These are phyloP conservation scores for Lathyrus sativus DNA, from an alignment of 306 rosid genomes.

Conservation along the genomic window DNA sequence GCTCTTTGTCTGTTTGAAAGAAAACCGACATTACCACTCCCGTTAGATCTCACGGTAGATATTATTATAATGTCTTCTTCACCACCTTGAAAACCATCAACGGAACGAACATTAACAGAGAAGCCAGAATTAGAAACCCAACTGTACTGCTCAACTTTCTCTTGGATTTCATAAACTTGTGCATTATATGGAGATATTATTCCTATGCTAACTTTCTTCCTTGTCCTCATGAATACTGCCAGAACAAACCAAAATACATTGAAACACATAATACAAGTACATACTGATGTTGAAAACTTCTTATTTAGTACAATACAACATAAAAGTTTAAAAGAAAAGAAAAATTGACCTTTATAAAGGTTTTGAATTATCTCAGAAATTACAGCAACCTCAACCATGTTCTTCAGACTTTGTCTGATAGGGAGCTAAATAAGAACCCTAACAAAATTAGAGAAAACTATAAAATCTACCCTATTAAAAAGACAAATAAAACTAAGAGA, in stretches of 20 bases:
- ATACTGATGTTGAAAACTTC: background rate
- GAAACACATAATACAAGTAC: background rate
- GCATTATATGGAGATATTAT: conserved; percentile 62
- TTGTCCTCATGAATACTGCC: conserved; percentile 1
- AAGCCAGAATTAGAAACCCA: conserved; percentile 22
- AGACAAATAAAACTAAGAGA: no score
- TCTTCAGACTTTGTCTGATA: no score
- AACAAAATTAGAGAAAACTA: no score
- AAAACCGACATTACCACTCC: conserved; percentile 49
- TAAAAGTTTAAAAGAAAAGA: no score
- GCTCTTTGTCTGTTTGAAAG: conserved; percentile 51
- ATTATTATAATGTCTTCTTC: conserved; percentile 56
- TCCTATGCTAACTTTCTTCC: conserved; percentile 54
- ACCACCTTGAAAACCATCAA: conserved; percentile 71
- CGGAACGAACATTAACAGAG: conserved; percentile 48
- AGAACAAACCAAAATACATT: background rate
- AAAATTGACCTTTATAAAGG: no score
- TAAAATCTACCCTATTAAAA: no score
- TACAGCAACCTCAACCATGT: no score
- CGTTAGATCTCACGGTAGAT: conserved; percentile 48
- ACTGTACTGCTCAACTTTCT: conserved; percentile 39
- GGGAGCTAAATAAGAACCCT: no score
- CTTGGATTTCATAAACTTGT: conserved; percentile 51
- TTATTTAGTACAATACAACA: background rate
- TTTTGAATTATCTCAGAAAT: no score